Percentiles rank a stretch among this genome's conserved stretches.
phyloP scores from a whole-genome alignment of 192 early-diverging fungal genomes.

The Coemansia nantahalensis region DNA sequence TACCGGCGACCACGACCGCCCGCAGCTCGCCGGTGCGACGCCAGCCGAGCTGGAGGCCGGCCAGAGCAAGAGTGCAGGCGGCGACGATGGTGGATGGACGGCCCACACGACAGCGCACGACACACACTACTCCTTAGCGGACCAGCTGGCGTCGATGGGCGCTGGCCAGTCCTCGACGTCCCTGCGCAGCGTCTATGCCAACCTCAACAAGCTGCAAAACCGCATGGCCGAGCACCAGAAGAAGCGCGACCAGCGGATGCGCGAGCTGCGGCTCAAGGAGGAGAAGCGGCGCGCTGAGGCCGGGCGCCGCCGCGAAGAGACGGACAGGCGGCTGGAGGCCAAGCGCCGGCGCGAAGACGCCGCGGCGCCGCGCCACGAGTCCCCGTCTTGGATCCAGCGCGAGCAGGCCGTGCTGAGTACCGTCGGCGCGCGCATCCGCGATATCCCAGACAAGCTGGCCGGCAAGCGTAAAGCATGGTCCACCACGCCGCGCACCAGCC shows the following conservation, averaged over 20 bases:
- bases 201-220: constrained; percentile 45
- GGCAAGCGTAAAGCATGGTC: neutral
- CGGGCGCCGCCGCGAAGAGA: constrained; percentile 2
- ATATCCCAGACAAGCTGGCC: constrained; percentile 20
- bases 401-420: constrained; percentile 5
- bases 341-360: constrained; percentile 18
- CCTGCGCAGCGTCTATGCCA: constrained; percentile 45
- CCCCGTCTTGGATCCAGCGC: constrained; percentile 4
- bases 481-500: neutral
- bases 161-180: constrained; percentile 23
- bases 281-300: constrained; percentile 4
- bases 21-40: constrained; percentile 1
- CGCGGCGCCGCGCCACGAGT: neutral
- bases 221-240: constrained; percentile 49
- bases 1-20: constrained; percentile 12
- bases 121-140: no score
- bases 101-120: constrained; percentile 1
- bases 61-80: constrained; percentile 1
- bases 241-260: constrained; percentile 40
- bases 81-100: no score
- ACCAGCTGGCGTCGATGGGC: constrained; percentile 8
- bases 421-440: constrained; percentile 22
- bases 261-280: constrained; percentile 16
- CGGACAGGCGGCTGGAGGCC: constrained; percentile 3
- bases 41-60: constrained; percentile 43